These are phyloP conservation scores for Licmophora abbreviata DNA, from an alignment of 108 stramenopile species.

Conservation along the genomic window DNA sequence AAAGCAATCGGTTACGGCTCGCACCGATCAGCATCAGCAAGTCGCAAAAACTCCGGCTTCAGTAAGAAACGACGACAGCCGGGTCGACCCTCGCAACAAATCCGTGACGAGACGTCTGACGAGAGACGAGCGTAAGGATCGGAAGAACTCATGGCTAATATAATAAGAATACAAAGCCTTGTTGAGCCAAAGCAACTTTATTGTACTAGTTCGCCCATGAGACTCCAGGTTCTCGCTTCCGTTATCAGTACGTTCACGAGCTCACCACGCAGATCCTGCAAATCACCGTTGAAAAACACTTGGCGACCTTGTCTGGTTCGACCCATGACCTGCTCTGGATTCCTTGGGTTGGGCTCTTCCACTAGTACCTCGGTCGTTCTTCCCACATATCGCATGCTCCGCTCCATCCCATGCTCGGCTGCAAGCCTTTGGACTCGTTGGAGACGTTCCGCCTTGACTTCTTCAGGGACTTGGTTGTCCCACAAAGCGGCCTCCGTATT, in stretches of 20 bases:
- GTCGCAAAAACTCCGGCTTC: too few species aligned
- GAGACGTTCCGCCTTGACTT: slow-evolving; percentile 83
- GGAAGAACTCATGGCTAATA: too few species aligned
- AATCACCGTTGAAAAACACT: slow-evolving; percentile 81
- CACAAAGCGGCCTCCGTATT: slow-evolving; percentile 81
- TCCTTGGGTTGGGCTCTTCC: slow-evolving; percentile 82
- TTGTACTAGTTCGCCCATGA: slow-evolving; percentile 31
- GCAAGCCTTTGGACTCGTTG: slow-evolving; percentile 78
- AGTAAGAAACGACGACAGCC: too few species aligned
- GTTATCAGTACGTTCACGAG: slow-evolving; percentile 60
- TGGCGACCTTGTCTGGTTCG: slow-evolving; percentile 80
- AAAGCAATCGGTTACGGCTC: too few species aligned
- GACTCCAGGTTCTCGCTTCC: slow-evolving; percentile 79
- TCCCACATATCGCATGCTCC: slow-evolving; percentile 81
- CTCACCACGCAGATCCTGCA: slow-evolving; percentile 62
- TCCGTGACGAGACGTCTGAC: too few species aligned
- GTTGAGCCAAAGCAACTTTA: too few species aligned
- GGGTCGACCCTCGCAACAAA: too few species aligned
- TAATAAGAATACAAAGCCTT: too few species aligned
- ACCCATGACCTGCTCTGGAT: slow-evolving; percentile 79
- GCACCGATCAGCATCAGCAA: too few species aligned
- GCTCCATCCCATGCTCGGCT: slow-evolving; percentile 69
- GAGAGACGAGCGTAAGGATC: too few species aligned
- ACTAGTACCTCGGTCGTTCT: slow-evolving; percentile 76
- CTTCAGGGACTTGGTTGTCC: slow-evolving; percentile 80